phyloP scores from a whole-genome alignment of 345 rosid species.

The Heritiera fomes region DNA sequence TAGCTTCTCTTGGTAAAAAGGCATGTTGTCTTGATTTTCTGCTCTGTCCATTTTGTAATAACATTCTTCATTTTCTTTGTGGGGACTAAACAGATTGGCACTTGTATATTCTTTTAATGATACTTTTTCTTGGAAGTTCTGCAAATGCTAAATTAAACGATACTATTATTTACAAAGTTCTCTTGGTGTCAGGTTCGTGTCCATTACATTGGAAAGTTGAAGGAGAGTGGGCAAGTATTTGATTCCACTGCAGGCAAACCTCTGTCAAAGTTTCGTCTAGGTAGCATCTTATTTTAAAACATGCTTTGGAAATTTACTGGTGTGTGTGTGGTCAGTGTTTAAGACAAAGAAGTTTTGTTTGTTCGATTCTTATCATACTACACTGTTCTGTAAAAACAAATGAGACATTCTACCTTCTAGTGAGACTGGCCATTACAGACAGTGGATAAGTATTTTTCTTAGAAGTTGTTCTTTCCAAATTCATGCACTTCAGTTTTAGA shows the following conservation, averaged over 20 bases:
- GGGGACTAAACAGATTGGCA: not conserved
- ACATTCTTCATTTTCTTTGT: not conserved
- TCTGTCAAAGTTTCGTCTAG: constrained; percentile 51
- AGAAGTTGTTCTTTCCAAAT: not conserved
- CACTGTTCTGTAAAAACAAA: not conserved
- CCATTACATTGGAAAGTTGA: constrained; percentile 47
- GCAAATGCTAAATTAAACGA: not conserved
- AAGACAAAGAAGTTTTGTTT: not conserved
- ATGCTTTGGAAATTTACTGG: not conserved
- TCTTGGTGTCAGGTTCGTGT: constrained; percentile 48
- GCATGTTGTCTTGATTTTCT: constrained; percentile 22
- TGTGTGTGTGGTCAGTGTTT: not conserved
- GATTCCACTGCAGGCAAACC: constrained; percentile 43
- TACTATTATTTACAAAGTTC: not conserved
- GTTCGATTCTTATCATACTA: not conserved
- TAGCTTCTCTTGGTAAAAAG: constrained; percentile 55
- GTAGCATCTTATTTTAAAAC: constrained; percentile 30
- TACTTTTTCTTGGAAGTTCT: not conserved
- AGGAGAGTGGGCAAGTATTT: constrained; percentile 49
- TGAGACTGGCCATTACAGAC: too few relatives aligned
- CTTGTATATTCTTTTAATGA: not conserved
- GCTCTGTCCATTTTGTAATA: not conserved
- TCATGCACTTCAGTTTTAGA: not conserved
- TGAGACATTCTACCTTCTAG: too few relatives aligned
- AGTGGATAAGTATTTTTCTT: not conserved